These are phyloP conservation scores for Candida gorgasii DNA, from an alignment of 805 yeast species.

Conservation along the genomic window DNA sequence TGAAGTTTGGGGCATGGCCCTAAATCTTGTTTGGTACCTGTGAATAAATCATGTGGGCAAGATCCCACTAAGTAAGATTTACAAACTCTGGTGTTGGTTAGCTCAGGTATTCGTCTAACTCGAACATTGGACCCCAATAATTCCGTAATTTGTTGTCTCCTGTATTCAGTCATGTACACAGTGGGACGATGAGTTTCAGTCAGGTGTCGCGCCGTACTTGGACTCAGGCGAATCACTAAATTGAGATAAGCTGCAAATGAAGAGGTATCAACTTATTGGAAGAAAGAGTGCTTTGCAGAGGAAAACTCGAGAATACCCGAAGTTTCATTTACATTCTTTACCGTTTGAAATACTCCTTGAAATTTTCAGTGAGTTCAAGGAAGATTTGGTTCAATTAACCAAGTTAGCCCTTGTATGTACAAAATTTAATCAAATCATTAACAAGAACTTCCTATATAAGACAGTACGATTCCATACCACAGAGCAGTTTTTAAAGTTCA, in stretches of 20 bases:
- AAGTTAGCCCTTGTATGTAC: conserved; percentile 35
- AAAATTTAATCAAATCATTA: conserved; percentile 35
- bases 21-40: conserved; percentile 77
- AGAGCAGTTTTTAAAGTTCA: conserved; percentile 35
- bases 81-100: conserved; percentile 58
- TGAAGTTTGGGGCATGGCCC: conserved; percentile 82
- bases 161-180: conserved; percentile 60
- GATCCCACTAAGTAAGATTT: conserved; percentile 79
- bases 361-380: conserved; percentile 29
- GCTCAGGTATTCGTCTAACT: conserved; percentile 42
- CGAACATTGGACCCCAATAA: conserved; percentile 68
- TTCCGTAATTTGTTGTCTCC: conserved; percentile 72
- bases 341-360: conserved; percentile 46
- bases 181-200: neutral
- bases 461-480: conserved; percentile 25
- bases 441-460: conserved; percentile 39
- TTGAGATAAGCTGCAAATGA: conserved; percentile 24
- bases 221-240: neutral
- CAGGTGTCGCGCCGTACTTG: neutral
- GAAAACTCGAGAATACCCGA: conserved; percentile 25
- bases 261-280: conserved; percentile 45
- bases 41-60: conserved; percentile 83
- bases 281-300: conserved; percentile 24
- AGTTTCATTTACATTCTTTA: conserved; percentile 36
- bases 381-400: conserved; percentile 22